Evolutionary conservation across 2,329 filamentous ascomycete species (phyloP).

Genomic region (Phaeosphaeriaceae sp.): DNA sequence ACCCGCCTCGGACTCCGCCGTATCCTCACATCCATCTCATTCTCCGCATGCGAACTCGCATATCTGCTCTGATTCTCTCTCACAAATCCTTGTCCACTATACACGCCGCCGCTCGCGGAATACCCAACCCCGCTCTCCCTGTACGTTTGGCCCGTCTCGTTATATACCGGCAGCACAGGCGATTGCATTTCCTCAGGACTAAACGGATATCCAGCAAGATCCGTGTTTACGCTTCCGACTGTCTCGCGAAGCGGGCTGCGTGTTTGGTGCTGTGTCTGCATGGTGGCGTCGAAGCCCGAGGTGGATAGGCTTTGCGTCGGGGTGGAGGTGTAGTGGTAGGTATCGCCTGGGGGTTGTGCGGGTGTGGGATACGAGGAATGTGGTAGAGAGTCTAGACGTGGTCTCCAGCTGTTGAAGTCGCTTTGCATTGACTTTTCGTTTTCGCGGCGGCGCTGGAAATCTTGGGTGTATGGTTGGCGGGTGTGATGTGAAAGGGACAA

Average conservation of each 20-base stretch:
- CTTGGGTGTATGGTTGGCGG: slow-evolving; percentile 13
- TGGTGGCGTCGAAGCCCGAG: slow-evolving; percentile 8
- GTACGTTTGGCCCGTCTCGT: slow-evolving; percentile 5
- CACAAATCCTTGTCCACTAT: neutral
- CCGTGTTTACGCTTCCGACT: slow-evolving; percentile 15
- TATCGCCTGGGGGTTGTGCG: slow-evolving; percentile 5
- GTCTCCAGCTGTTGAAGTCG: slow-evolving; percentile 30
- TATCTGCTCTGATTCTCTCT: neutral
- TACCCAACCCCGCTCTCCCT: slow-evolving; percentile 12
- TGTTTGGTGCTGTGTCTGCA: slow-evolving; percentile 9
- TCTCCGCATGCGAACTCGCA: neutral
- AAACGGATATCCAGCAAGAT: slow-evolving; percentile 24
- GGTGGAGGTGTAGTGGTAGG: slow-evolving; percentile 1
- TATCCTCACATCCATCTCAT: neutral
- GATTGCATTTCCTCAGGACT: slow-evolving; percentile 21
- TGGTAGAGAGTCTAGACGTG: slow-evolving; percentile 11
- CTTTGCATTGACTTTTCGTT: slow-evolving; percentile 38
- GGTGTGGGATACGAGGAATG: neutral
- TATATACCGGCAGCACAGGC: slow-evolving; percentile 26
- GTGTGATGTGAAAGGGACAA: slow-evolving; percentile 25
- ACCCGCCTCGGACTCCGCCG: slow-evolving; percentile 11
- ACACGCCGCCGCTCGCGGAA: slow-evolving; percentile 9
- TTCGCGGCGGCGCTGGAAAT: slow-evolving; percentile 30
- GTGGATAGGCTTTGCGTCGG: too few species aligned
- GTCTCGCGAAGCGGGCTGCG: slow-evolving; percentile 12